Conservation (phyloP, 108 stramenopile species). For the Poteriospumella lacustris region DNA sequence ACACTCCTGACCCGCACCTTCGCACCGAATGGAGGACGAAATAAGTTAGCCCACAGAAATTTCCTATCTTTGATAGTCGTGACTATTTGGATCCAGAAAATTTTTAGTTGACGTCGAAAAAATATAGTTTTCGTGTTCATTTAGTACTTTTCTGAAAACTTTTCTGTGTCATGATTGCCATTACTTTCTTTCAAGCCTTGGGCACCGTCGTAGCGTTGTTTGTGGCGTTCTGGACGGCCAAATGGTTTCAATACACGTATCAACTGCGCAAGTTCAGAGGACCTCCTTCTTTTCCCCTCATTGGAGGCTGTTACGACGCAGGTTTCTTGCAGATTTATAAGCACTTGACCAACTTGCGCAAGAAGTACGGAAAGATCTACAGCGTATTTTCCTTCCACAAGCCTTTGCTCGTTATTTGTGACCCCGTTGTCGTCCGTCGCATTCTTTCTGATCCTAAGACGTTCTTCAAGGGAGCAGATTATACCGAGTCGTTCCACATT, state of each 20-base stretch:
- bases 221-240: no score
- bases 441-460: conserved; percentile 19
- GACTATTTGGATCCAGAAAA: no score
- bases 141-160: no score
- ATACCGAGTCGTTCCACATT: conserved; percentile 30
- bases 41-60: no score
- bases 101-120: no score
- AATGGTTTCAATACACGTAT: background rate
- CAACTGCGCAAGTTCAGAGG: conserved; percentile 12
- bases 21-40: no score
- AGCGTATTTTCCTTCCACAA: background rate
- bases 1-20: no score
- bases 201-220: no score
- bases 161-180: no score
- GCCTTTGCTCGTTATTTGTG: conserved; percentile 26
- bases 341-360: background rate
- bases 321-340: background rate
- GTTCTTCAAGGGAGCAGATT: conserved; percentile 39
- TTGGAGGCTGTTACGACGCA: background rate
- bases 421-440: conserved; percentile 15
- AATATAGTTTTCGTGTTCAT: no score
- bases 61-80: no score
- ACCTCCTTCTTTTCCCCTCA: conserved; percentile 12
- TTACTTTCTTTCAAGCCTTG: no score
- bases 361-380: background rate